Evolutionary conservation across 2,329 filamentous ascomycete genomes (phyloP).

Genomic region (Helicocarpus griseus): DNA sequence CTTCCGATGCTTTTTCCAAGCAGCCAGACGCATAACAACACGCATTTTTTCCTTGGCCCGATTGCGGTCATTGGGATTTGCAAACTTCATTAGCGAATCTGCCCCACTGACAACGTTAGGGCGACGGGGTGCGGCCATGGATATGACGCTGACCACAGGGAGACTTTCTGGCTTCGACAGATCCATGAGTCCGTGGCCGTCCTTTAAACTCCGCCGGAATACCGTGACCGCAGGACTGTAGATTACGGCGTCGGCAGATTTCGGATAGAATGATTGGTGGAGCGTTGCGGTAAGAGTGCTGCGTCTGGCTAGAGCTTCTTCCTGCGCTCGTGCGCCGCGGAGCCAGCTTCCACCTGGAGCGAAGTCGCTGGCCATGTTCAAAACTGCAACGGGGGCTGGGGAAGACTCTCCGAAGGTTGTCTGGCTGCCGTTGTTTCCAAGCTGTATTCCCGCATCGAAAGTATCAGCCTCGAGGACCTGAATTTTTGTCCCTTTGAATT

Average conservation of each 20-base stretch:
- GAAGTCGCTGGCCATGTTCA: slow-evolving; percentile 9
- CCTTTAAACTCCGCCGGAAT: slow-evolving; percentile 3
- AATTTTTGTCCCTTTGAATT: not conserved
- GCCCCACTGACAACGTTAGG: not conserved
- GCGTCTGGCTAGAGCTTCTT: slow-evolving; percentile 8
- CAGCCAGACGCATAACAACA: slow-evolving; percentile 7
- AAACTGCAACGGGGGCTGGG: not conserved
- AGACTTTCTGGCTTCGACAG: slow-evolving; percentile 1
- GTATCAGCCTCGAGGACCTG: slow-evolving; percentile 3
- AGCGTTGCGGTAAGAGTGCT: slow-evolving; percentile 8
- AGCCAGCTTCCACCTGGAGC: slow-evolving; percentile 4
- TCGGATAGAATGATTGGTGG: slow-evolving; percentile 5
- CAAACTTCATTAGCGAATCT: slow-evolving; percentile 1
- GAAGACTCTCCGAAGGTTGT: not conserved
- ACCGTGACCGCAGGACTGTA: slow-evolving; percentile 8
- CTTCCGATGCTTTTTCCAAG: slow-evolving; percentile 6
- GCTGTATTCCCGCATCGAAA: slow-evolving; percentile 2
- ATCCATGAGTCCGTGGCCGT: slow-evolving; percentile 6
- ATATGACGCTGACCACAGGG: slow-evolving; percentile 8
- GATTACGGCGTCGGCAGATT: slow-evolving; percentile 1
- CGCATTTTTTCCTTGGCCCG: slow-evolving; percentile 8
- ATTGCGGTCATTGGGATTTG: slow-evolving; percentile 3
- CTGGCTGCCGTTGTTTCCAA: not conserved
- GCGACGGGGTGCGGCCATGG: slow-evolving; percentile 4
- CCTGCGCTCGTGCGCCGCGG: slow-evolving; percentile 5